Evolutionary conservation across 2,329 filamentous ascomycete genomes (phyloP).

Genomic region (Alternaria novae-zelandiae): DNA sequence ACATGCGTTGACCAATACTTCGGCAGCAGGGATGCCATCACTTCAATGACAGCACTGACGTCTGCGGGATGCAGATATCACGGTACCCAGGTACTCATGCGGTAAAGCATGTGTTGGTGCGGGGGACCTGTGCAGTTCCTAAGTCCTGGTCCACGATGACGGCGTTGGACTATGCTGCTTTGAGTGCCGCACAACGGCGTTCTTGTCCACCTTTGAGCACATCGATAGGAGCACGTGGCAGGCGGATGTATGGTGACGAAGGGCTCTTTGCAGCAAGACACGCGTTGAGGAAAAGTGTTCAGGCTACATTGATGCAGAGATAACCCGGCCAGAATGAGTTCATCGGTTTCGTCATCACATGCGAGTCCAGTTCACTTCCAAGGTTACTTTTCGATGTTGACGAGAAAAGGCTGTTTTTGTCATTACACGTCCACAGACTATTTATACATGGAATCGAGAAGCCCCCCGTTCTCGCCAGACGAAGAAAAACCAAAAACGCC

Average conservation of each 20-base stretch:
- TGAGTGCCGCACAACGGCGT: neutral
- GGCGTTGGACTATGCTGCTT: neutral
- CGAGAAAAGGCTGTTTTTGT: neutral
- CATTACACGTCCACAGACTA: constrained; percentile 1
- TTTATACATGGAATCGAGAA: neutral
- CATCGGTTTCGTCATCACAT: neutral
- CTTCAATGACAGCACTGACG: neutral
- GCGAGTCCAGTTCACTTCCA: neutral
- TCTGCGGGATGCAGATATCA: neutral
- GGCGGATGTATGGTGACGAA: neutral
- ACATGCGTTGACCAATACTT: neutral
- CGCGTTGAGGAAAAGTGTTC: neutral
- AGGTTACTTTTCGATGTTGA: neutral
- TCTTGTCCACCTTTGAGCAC: neutral
- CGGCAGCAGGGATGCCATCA: neutral
- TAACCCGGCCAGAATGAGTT: neutral
- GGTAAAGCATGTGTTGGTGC: neutral
- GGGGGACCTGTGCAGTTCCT: neutral
- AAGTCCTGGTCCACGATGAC: neutral
- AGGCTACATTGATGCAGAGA: neutral
- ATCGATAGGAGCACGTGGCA: neutral
- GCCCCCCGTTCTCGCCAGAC: neutral
- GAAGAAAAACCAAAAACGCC: neutral
- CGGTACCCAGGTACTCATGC: neutral
- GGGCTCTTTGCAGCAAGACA: neutral